These are phyloP conservation scores for Ettlia oleoabundans DNA, from an alignment of 139 green algal species.

Conservation along the genomic window DNA sequence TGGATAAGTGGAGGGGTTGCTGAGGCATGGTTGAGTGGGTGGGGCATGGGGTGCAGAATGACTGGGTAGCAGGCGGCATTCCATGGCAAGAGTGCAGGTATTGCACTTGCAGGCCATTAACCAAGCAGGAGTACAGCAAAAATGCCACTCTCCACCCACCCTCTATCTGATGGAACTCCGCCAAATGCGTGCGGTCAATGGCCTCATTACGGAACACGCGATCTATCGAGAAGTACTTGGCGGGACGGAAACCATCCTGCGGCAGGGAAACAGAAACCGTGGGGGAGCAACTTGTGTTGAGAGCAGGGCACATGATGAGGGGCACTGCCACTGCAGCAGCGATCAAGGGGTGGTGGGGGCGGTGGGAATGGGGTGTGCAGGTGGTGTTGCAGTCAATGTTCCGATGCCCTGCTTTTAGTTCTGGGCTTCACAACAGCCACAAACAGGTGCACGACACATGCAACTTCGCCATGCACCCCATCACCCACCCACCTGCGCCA, in stretches of 20 bases:
- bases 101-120: no score
- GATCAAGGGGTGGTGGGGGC: no score
- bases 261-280: neutral
- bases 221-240: constrained; percentile 96
- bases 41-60: neutral
- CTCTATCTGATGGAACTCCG: constrained; percentile 98
- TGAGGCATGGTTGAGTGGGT: neutral
- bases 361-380: no score
- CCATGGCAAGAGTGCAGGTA: no score
- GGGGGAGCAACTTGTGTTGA: neutral
- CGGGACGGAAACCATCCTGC: constrained; percentile 73
- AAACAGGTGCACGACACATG: neutral
- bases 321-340: no score
- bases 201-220: constrained; percentile 99
- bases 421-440: no score
- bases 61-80: no score
- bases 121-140: no score
- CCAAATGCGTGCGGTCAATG: constrained; percentile 98
- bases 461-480: neutral
- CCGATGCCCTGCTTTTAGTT: no score
- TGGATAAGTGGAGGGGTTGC: neutral
- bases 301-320: neutral
- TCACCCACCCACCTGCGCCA: constrained; percentile 70
- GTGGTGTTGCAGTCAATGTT: no score
- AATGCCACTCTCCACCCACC: no score